phyloP scores from a whole-genome alignment of 202 grass and related monocot species.

The Schoenoplectus tabernaemontani region DNA sequence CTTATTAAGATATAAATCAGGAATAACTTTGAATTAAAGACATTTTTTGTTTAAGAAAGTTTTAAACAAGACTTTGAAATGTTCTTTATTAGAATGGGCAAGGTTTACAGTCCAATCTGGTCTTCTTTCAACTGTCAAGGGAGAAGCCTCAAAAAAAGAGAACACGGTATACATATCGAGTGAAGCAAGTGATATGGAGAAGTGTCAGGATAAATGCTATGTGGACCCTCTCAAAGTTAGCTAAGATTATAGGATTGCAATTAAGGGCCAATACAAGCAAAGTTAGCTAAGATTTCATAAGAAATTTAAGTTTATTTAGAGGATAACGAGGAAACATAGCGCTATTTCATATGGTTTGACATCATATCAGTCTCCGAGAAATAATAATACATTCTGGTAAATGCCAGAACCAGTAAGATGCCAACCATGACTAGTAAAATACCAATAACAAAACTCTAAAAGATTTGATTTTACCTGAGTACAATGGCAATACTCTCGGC shows the following conservation, averaged over 20 bases:
- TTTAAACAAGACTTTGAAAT: too few species aligned
- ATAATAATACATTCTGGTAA: neutral
- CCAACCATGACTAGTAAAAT: neutral
- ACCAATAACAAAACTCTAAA: neutral
- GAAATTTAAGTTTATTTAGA: neutral
- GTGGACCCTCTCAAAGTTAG: constrained; percentile 43
- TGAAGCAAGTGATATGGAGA: constrained; percentile 47
- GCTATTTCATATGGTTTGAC: neutral
- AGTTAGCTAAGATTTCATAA: neutral
- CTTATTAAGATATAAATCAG: too few species aligned
- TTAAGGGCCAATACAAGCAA: neutral
- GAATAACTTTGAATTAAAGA: too few species aligned
- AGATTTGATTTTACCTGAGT: constrained; percentile 46
- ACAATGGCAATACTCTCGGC: constrained; percentile 88
- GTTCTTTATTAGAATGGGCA: too few species aligned
- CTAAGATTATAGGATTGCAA: too few species aligned
- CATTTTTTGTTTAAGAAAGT: too few species aligned
- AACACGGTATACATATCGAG: constrained; percentile 52
- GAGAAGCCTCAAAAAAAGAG: constrained; percentile 53
- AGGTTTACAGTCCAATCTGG: constrained; percentile 43
- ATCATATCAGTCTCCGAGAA: neutral
- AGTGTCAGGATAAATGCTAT: constrained; percentile 34
- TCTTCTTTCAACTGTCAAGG: constrained; percentile 5
- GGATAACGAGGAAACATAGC: neutral
- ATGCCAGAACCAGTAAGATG: neutral